A percentile compares a stretch with the other conserved stretches of the same genome.
Evolutionary conservation across 495 filamentous ascomycete genomes (phyloP).

Genomic region (Podospora tetraspora): DNA sequence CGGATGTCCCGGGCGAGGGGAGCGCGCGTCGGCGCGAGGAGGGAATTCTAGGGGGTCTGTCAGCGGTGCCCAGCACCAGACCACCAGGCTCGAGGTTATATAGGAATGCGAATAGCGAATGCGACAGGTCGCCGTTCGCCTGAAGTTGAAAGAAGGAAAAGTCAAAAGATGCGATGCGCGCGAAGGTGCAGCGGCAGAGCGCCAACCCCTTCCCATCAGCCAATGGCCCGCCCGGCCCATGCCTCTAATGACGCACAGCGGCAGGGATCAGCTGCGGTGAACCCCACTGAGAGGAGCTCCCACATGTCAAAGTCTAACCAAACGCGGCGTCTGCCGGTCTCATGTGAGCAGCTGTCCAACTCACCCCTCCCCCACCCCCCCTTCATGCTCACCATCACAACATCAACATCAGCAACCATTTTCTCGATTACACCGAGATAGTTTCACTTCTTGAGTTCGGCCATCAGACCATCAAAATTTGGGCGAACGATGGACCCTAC

Average conservation of each 20-base stretch:
- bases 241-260: not conserved
- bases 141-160: not conserved
- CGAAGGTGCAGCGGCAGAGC: not conserved
- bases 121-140: not conserved
- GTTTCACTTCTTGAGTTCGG: not conserved
- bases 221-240: not conserved
- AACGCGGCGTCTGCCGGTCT: not conserved
- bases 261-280: not conserved
- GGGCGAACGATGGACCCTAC: not conserved
- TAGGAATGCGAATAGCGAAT: not conserved
- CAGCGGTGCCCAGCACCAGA: not conserved
- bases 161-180: not conserved
- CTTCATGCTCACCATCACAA: not conserved
- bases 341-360: not conserved
- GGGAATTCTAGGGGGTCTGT: not conserved
- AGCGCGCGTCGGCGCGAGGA: not conserved
- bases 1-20: not conserved
- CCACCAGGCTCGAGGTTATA: not conserved
- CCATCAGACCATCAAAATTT: not conserved
- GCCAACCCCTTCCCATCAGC: not conserved
- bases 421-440: not conserved
- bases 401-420: not conserved
- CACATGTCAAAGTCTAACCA: not conserved
- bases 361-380: not conserved
- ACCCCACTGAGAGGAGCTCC: not conserved